These are phyloP conservation scores for Bjerkandera adusta DNA, from an alignment of 1,284 basidiomycete genomes.

Conservation along the genomic window DNA sequence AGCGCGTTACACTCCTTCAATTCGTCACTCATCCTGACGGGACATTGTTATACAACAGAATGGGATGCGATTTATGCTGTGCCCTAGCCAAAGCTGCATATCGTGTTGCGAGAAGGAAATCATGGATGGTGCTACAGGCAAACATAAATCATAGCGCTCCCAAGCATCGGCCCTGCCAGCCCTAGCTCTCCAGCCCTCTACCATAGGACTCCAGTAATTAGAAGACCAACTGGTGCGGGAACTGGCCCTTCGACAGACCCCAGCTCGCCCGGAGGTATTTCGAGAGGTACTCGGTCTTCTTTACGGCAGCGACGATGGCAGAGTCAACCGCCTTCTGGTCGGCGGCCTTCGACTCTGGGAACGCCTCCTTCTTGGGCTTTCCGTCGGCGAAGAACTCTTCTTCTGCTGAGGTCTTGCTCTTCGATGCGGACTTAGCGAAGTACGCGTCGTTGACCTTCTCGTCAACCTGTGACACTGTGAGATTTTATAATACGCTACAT, in stretches of 20 bases:
- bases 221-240: conserved; percentile 86
- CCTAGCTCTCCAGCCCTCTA: conserved; percentile 15
- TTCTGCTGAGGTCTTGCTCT: conserved; percentile 79
- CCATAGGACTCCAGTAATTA: conserved; percentile 38
- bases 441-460: conserved; percentile 94
- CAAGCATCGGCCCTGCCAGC: conserved; percentile 20
- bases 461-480: conserved; percentile 53
- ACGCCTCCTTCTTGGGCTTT: conserved; percentile 91
- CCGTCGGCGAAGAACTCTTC: conserved; percentile 96
- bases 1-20: too few species aligned
- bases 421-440: conserved; percentile 82
- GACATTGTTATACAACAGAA: not conserved
- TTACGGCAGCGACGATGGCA: conserved; percentile 81
- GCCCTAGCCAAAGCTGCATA: conserved; percentile 10
- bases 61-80: conserved; percentile 2
- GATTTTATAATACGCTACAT: not conserved
- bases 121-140: conserved; percentile 18
- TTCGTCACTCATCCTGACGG: too few species aligned
- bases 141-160: conserved; percentile 21
- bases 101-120: conserved; percentile 11
- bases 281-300: conserved; percentile 89
- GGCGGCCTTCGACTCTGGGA: conserved; percentile 86
- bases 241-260: conserved; percentile 94
- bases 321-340: conserved; percentile 96
- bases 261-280: conserved; percentile 96